phyloP scores from a whole-genome alignment of 2,329 filamentous ascomycete species.

The Penicillium palitans region DNA sequence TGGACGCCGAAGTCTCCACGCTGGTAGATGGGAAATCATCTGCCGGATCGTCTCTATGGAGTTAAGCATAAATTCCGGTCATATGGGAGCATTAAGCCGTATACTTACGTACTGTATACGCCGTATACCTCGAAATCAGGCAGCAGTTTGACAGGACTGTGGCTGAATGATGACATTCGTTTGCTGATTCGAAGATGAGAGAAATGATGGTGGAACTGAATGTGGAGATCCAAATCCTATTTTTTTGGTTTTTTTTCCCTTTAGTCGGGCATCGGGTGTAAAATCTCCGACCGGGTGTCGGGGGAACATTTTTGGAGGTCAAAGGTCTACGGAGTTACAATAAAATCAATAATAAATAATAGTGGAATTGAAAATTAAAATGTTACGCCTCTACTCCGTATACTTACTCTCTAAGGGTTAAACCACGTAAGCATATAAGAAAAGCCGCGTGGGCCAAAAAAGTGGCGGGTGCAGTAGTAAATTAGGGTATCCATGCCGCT shows the following conservation, averaged over 20 bases:
- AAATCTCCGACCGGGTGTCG: not conserved
- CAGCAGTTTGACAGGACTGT: slow-evolving; percentile 20
- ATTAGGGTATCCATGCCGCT: slow-evolving; percentile 12
- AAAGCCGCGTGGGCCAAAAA: slow-evolving; percentile 23
- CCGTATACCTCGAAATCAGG: slow-evolving; percentile 13
- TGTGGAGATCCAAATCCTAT: slow-evolving; percentile 3
- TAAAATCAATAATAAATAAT: not conserved
- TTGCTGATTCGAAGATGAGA: not conserved
- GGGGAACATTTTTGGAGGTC: not conserved
- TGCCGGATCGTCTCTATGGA: slow-evolving; percentile 13
- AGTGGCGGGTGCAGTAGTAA: slow-evolving; percentile 10
- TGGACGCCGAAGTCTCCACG: slow-evolving; percentile 2
- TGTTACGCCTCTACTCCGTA: slow-evolving; percentile 8
- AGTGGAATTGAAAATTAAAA: not conserved
- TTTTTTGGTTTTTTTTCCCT: not conserved
- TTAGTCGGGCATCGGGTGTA: not conserved
- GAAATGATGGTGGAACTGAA: not conserved
- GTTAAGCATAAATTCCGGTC: slow-evolving; percentile 16
- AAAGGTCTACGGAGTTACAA: not conserved
- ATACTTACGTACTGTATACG: not conserved
- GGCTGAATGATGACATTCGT: slow-evolving; percentile 13
- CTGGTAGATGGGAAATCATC: not conserved
- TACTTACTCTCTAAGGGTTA: not conserved
- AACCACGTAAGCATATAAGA: not conserved
- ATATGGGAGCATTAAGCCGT: slow-evolving; percentile 9